phyloP scores from a whole-genome alignment of 257 asterid species.

The Schizonepeta tenuifolia region DNA sequence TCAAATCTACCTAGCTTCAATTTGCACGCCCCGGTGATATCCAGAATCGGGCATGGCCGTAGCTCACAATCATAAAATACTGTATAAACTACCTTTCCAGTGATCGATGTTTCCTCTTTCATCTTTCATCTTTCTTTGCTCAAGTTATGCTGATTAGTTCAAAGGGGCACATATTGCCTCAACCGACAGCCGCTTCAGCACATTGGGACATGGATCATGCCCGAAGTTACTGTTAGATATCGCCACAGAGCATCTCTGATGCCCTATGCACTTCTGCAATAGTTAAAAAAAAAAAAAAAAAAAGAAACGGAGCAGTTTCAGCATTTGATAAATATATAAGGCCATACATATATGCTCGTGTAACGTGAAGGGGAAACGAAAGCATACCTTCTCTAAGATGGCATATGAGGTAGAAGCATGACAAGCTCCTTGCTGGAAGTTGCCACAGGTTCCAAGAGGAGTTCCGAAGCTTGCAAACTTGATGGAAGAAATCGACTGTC shows the following conservation, averaged over 20 bases:
- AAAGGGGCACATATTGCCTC: constrained; percentile 78
- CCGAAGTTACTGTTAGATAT: constrained; percentile 78
- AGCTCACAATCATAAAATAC: constrained; percentile 33
- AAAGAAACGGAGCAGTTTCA: background rate
- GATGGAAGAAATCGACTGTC: constrained; percentile 74
- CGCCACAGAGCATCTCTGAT: constrained; percentile 65
- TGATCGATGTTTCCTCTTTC: constrained; percentile 14
- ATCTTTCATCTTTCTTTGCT: constrained; percentile 21
- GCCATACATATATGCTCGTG: background rate
- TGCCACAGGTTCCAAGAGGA: constrained; percentile 88
- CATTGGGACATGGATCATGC: constrained; percentile 84
- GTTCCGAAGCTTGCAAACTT: constrained; percentile 99
- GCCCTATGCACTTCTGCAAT: constrained; percentile 82
- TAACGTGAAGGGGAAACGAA: background rate
- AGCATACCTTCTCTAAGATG: constrained; percentile 68
- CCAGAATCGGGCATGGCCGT: constrained; percentile 25
- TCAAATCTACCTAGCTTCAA: constrained; percentile 38
- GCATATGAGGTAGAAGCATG: constrained; percentile 71
- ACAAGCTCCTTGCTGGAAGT: constrained; percentile 86
- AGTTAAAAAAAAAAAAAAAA: no score
- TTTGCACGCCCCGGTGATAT: constrained; percentile 36
- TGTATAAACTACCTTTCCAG: constrained; percentile 28
- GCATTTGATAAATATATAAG: background rate
- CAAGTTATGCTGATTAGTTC: constrained; percentile 30
- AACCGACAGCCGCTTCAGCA: constrained; percentile 74